Percentiles rank a stretch among this genome's conserved stretches.
phyloP scores from a whole-genome alignment of 176 grass and related monocot genomes.

The Phragmites australis region DNA sequence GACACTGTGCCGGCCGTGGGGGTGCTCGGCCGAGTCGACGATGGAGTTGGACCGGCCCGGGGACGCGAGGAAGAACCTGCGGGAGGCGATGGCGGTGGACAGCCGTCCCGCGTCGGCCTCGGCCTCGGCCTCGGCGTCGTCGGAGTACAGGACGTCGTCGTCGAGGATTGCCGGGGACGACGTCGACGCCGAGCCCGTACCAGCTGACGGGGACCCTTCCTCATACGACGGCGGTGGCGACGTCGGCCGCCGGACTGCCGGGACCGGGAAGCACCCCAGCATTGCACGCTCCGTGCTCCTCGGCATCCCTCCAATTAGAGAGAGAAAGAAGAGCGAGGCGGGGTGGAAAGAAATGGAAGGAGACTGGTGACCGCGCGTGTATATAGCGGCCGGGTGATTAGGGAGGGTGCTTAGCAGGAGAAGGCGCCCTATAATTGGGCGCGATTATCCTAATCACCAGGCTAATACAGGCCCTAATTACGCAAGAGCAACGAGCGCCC shows the following conservation, averaged over 20 bases:
- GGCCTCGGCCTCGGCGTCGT: slow-evolving; percentile 35
- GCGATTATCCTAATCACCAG: background rate
- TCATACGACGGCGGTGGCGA: slow-evolving; percentile 17
- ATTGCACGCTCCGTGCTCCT: slow-evolving; percentile 41
- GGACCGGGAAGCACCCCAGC: slow-evolving; percentile 62
- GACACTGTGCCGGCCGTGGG: background rate
- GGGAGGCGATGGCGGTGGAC: slow-evolving; percentile 69
- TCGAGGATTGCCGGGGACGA: slow-evolving; percentile 33
- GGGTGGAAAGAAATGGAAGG: slow-evolving; percentile 16
- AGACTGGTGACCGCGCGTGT: slow-evolving; percentile 22
- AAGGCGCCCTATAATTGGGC: slow-evolving; percentile 30
- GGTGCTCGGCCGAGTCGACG: slow-evolving; percentile 50
- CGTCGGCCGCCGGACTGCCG: slow-evolving; percentile 26
- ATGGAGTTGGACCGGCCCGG: slow-evolving; percentile 85
- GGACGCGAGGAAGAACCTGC: slow-evolving; percentile 56
- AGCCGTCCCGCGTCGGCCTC: slow-evolving; percentile 45
- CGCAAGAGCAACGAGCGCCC: background rate
- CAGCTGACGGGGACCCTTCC: slow-evolving; percentile 9
- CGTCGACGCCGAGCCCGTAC: slow-evolving; percentile 42
- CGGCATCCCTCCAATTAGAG: background rate
- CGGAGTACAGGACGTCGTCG: slow-evolving; percentile 46
- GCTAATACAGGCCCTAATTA: slow-evolving; percentile 7
- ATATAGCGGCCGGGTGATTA: slow-evolving; percentile 10
- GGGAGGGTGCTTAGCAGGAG: background rate
- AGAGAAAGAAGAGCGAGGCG: background rate